Evolutionary conservation across 495 filamentous ascomycete genomes (phyloP).

Genomic region (Hypomontagnella submonticulosa): DNA sequence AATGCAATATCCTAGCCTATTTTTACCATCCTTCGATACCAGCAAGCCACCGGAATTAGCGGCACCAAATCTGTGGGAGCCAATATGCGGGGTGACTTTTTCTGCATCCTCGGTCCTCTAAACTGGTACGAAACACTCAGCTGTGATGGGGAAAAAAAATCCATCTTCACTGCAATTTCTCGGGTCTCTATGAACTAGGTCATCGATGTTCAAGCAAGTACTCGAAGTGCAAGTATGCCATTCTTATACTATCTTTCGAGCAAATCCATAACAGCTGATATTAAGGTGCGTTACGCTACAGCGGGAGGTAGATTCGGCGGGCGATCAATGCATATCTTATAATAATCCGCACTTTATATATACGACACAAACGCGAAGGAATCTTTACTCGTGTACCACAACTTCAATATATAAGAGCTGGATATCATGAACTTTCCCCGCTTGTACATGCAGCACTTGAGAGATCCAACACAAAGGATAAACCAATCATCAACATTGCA

Average conservation of each 20-base stretch:
- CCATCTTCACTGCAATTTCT: not conserved
- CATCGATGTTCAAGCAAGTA: too few species aligned
- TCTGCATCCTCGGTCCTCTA: not conserved
- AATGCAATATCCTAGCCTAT: slow-evolving; percentile 16
- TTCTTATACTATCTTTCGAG: too few species aligned
- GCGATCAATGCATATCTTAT: slow-evolving; percentile 34
- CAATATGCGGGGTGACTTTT: slow-evolving; percentile 1
- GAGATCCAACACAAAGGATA: slow-evolving; percentile 16
- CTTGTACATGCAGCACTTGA: slow-evolving; percentile 13
- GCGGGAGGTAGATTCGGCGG: slow-evolving; percentile 32
- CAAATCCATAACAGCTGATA: not conserved
- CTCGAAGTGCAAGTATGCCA: too few species aligned
- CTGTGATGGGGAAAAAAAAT: not conserved
- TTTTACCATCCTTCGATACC: slow-evolving; percentile 17
- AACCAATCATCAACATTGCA: slow-evolving; percentile 18
- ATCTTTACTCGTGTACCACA: not conserved
- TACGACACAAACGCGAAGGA: slow-evolving; percentile 1
- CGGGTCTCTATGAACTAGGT: not conserved
- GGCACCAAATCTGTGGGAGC: slow-evolving; percentile 12
- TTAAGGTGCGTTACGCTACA: slow-evolving; percentile 37
- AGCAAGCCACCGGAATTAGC: slow-evolving; percentile 3
- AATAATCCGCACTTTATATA: slow-evolving; percentile 14
- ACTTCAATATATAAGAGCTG: not conserved
- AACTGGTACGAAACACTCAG: not conserved
- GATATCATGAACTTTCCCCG: slow-evolving; percentile 30